Conservation (phyloP, 2,329 filamentous ascomycete genomes). For the Fusarium nygamai region DNA sequence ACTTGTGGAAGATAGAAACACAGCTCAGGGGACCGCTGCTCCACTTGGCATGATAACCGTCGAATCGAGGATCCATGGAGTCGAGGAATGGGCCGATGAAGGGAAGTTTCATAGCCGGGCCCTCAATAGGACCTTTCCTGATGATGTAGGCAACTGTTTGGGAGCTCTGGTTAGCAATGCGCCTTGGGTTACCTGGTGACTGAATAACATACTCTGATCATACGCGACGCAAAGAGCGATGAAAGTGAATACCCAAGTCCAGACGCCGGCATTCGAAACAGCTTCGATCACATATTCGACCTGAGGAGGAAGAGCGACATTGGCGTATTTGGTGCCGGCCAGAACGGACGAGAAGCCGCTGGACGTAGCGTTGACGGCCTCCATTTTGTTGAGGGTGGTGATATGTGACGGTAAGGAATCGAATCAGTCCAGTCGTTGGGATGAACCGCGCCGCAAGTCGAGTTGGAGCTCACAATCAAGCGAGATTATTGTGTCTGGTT, state of each 20-base stretch:
- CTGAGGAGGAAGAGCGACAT: conserved; percentile 63
- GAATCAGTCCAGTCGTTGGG: background rate
- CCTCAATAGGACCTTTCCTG: conserved; percentile 79
- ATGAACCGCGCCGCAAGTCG: conserved; percentile 17
- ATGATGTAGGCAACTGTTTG: conserved; percentile 75
- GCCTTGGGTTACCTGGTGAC: background rate
- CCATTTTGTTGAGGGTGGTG: conserved; percentile 52
- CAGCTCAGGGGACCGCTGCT: conserved; percentile 90
- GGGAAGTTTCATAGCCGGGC: conserved; percentile 79
- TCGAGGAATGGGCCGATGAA: conserved; percentile 97
- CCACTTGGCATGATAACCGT: conserved; percentile 94
- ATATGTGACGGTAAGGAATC: conserved; percentile 5
- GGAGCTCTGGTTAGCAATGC: conserved; percentile 32
- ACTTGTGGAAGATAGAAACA: conserved; percentile 99
- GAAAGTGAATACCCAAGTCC: conserved; percentile 75
- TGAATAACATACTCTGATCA: conserved; percentile 79
- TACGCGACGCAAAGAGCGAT: conserved; percentile 80
- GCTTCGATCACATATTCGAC: conserved; percentile 64
- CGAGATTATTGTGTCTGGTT: conserved; percentile 7
- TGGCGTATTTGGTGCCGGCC: conserved; percentile 66
- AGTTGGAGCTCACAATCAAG: conserved; percentile 16
- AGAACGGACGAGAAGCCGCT: conserved; percentile 73
- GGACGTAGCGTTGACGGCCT: conserved; percentile 69
- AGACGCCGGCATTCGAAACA: conserved; percentile 66
- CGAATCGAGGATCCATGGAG: conserved; percentile 91